These are phyloP conservation scores for Termitomyces sp. DNA, from an alignment of 768 basidiomycete genomes.

Conservation along the genomic window DNA sequence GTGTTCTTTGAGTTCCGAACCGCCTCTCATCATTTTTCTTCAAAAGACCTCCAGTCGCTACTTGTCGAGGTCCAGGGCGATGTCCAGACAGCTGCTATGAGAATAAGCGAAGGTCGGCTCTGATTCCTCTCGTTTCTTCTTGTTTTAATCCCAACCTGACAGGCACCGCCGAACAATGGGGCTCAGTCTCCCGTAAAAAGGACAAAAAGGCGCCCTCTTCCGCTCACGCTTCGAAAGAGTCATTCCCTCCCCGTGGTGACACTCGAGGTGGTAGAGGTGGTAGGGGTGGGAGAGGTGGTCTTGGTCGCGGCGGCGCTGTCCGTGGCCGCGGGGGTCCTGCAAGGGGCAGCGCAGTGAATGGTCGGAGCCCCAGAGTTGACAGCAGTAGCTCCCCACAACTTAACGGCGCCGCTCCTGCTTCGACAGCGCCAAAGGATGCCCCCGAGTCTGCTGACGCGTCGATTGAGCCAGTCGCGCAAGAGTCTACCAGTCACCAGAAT, in stretches of 20 bases:
- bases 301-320: conserved; percentile 49
- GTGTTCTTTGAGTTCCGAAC: conserved; percentile 5
- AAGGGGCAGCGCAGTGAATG: conserved; percentile 35
- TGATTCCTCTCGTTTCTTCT: conserved; percentile 3
- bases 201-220: conserved; percentile 62
- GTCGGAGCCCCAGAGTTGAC: conserved; percentile 30
- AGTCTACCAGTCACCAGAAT: conserved; percentile 21
- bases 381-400: conserved; percentile 23
- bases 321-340: conserved; percentile 46
- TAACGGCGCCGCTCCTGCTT: conserved; percentile 18
- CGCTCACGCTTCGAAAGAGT: conserved; percentile 46
- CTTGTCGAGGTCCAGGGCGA: conserved; percentile 67
- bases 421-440: conserved; percentile 16
- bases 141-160: conserved; percentile 14
- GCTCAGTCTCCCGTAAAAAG: conserved; percentile 79
- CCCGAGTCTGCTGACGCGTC: conserved; percentile 18
- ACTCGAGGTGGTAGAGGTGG: conserved; percentile 58
- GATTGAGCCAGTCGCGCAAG: conserved; percentile 15
- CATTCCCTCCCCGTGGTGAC: conserved; percentile 43
- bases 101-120: conserved; percentile 66
- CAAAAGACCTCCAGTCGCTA: conserved; percentile 61
- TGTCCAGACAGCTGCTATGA: conserved; percentile 59
- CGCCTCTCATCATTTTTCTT: conserved; percentile 20
- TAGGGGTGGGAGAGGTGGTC: conserved; percentile 51
- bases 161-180: conserved; percentile 81